A percentile compares a stretch with the other conserved stretches of the same genome.
These are phyloP conservation scores for Malbranchea zuffiana DNA, from an alignment of 2,329 filamentous ascomycete genomes.

Conservation along the genomic window DNA sequence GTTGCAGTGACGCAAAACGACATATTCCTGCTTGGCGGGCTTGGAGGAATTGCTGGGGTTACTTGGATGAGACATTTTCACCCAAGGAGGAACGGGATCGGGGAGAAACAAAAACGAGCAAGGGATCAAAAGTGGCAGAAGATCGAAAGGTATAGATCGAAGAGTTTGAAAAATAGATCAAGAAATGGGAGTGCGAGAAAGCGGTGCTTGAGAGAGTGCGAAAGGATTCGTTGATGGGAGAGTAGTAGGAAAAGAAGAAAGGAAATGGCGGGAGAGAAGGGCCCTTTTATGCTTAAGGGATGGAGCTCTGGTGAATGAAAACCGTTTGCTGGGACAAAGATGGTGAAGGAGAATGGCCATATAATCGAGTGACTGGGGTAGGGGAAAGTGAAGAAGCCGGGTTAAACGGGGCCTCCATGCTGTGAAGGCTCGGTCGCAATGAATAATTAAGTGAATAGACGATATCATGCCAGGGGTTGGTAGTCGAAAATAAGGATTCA, in stretches of 20 bases:
- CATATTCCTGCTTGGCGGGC: background rate
- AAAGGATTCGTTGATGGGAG: conserved; percentile 8
- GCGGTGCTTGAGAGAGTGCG: conserved; percentile 5
- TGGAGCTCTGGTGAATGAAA: conserved; percentile 7
- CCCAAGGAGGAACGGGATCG: too few species aligned
- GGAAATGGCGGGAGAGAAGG: conserved; percentile 2
- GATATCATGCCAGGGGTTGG: too few species aligned
- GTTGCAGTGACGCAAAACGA: conserved; percentile 9
- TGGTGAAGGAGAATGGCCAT: too few species aligned
- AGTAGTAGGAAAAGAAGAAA: conserved; percentile 11
- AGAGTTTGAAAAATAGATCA: background rate
- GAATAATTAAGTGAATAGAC: too few species aligned
- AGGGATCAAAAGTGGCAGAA: conserved; percentile 8
- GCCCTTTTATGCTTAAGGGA: conserved; percentile 10
- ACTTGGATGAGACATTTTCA: too few species aligned
- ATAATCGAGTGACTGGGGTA: too few species aligned
- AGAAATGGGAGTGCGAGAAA: conserved; percentile 7
- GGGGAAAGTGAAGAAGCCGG: too few species aligned
- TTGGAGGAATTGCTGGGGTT: background rate
- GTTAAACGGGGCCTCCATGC: too few species aligned
- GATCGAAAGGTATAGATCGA: background rate
- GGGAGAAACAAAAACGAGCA: background rate
- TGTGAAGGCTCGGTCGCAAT: too few species aligned
- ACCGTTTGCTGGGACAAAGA: too few species aligned
- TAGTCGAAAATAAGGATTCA: too few species aligned